A percentile compares a stretch with the other conserved stretches of the same genome.
phyloP scores from a whole-genome alignment of 345 rosid species.

The thale cress (Arabidopsis thaliana) region DNA sequence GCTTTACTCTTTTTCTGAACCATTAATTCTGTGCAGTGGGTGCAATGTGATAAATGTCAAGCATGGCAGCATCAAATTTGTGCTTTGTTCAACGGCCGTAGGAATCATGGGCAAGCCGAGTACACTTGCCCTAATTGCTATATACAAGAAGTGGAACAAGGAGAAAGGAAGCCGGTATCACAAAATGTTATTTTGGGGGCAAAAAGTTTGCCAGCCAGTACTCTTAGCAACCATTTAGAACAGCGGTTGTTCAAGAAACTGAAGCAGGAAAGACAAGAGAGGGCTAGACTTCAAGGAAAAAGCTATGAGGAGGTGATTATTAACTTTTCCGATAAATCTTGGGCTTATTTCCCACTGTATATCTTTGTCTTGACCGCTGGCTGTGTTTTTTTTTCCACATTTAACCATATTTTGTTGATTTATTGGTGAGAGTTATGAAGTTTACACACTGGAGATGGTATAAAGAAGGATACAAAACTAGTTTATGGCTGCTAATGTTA shows the following conservation, averaged over 20 bases:
- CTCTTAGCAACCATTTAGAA: constrained; percentile 95
- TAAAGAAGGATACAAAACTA: constrained; percentile 22
- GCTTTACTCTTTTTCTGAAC: constrained; percentile 29
- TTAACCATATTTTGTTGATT: constrained; percentile 14
- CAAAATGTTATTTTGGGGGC: constrained; percentile 97
- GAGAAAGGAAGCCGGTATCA: constrained; percentile 88
- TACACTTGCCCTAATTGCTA: constrained; percentile 99
- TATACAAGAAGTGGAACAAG: constrained; percentile 82
- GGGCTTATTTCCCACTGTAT: constrained; percentile 1
- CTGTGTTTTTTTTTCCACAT: constrained; percentile 6
- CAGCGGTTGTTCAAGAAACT: constrained; percentile 75
- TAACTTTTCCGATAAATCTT: not conserved
- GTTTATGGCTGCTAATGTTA: constrained; percentile 8
- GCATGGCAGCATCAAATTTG: constrained; percentile 99
- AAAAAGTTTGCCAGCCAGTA: constrained; percentile 86
- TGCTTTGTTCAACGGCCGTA: constrained; percentile 92
- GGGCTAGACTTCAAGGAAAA: constrained; percentile 85
- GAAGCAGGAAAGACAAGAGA: constrained; percentile 82
- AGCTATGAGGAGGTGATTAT: constrained; percentile 83
- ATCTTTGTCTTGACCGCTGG: constrained; percentile 13
- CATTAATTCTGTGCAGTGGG: constrained; percentile 77
- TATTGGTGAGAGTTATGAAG: constrained; percentile 12
- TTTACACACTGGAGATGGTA: constrained; percentile 6
- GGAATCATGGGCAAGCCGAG: constrained; percentile 99
- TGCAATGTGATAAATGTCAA: constrained; percentile 99